Evolutionary conservation across 441 rosid species (phyloP).

Genomic region (Populus hybrid): DNA sequence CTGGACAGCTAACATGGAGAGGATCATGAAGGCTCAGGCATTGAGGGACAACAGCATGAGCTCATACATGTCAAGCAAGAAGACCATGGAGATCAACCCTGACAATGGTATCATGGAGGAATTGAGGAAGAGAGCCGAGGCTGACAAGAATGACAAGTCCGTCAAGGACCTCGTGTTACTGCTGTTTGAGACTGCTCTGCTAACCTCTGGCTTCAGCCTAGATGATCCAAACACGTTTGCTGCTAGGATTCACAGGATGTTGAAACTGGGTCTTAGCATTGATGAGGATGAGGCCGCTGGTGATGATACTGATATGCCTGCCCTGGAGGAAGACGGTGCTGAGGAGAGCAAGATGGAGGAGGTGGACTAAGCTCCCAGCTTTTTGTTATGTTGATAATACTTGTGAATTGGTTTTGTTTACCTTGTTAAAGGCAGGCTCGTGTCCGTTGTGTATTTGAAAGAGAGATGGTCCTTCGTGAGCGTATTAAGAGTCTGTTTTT

Average conservation of each 20-base stretch:
- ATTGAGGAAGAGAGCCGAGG: constrained; percentile 77
- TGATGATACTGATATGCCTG: constrained; percentile 70
- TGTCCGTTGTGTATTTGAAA: no score
- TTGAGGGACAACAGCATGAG: constrained; percentile 79
- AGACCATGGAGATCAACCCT: constrained; percentile 86
- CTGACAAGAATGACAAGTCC: constrained; percentile 66
- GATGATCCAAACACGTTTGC: constrained; percentile 82
- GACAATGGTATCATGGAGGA: constrained; percentile 87
- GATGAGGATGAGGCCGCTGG: constrained; percentile 46
- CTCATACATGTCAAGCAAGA: constrained; percentile 87
- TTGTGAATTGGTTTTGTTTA: no score
- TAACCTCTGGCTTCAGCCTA: constrained; percentile 73
- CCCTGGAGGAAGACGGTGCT: constrained; percentile 63
- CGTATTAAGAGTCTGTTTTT: no score
- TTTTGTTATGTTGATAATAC: neutral
- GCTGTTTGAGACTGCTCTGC: constrained; percentile 67
- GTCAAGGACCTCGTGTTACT: constrained; percentile 66
- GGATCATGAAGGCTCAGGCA: constrained; percentile 40
- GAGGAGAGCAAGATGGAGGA: constrained; percentile 96
- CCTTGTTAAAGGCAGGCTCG: no score
- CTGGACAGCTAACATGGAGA: no score
- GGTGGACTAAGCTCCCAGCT: constrained; percentile 39
- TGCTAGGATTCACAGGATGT: constrained; percentile 72
- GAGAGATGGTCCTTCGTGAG: no score
- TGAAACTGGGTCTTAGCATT: constrained; percentile 68